Base-by-base conservation (phyloP, 2,329 filamentous ascomycete species). In the Fonsecaea pedrosoi region DNA sequence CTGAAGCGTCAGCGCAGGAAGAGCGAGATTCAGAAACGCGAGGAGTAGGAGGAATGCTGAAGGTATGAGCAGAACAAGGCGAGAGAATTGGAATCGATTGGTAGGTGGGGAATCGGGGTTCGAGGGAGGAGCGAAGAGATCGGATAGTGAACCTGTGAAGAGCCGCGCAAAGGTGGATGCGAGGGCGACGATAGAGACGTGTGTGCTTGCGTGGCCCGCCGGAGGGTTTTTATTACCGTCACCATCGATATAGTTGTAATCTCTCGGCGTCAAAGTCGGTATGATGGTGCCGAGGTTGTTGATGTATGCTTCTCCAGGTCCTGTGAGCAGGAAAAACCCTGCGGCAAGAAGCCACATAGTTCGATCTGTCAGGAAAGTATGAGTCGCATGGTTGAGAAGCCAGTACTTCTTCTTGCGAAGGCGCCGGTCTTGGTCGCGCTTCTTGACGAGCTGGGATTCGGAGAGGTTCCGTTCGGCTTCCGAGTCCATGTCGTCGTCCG, bases 261-360 rank as follows among this genome's bases (percentile, higher is more conserved):
- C 86, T n/a, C 81, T 81, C 4, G 86, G 86, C 54, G 91, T 92
- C 3, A 97, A 83, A 0, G 94, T 96, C 72, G 91, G 90, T 73
- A 98, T 94, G 68, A 99, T 90, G 30, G 94, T 97, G 40, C 95
- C 95, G 9, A 99, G 81, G 74, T 98, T 99, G 81, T 98, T 99
- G 80, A 98, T 93, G 77, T 97, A 99, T 10, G 94, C 92, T 79
- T 99, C 95, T n/a, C 94, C 94, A 0, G 95, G 94, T 0, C 95
- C 95, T 62, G 94, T 92, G 73, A 97, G 92, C 69, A 98, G 86
- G 78, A 98, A 92, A 80, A 99, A 98, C 21, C 93, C 94, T 0
- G 89, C 82, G 0, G 94, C 92, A 72, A 99, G 90, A 76, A 89
- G 91, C 94, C 94, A 99, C 94, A 98, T 98, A 12, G 93, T 97